Conservation (phyloP, 2,329 filamentous ascomycete species). For the Pseudodiploospora longispora region DNA sequence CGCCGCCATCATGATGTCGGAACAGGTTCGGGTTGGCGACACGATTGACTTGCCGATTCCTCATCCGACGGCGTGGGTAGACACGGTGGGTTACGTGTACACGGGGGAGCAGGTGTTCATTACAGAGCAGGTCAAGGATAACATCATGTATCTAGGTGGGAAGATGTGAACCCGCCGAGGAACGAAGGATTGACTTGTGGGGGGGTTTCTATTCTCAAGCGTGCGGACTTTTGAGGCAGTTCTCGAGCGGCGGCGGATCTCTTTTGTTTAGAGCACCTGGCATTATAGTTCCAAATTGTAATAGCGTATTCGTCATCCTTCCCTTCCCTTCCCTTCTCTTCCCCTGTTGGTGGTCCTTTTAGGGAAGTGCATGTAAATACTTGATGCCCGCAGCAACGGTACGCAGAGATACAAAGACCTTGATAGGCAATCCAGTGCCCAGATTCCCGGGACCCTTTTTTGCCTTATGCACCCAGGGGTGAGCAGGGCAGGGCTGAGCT, state of each 20-base stretch:
- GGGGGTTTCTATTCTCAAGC: neutral
- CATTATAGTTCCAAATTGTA: no score
- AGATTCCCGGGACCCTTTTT: no score
- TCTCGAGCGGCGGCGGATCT: no score
- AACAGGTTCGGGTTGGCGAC: conserved; percentile 43
- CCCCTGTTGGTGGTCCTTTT: neutral
- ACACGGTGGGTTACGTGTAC: conserved; percentile 49
- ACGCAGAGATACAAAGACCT: no score
- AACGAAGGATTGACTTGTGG: conserved; percentile 3
- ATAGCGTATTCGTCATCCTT: neutral
- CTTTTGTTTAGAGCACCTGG: no score
- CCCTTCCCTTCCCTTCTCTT: neutral
- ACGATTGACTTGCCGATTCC: conserved; percentile 50
- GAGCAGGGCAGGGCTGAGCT: no score
- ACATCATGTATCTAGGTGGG: conserved; percentile 49
- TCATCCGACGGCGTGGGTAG: conserved; percentile 45
- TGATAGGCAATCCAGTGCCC: no score
- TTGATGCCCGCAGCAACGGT: no score
- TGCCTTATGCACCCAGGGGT: no score
- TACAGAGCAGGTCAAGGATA: conserved; percentile 39
- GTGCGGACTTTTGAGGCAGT: no score
- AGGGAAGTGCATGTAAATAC: no score
- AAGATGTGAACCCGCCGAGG: conserved; percentile 22
- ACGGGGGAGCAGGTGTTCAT: conserved; percentile 37
- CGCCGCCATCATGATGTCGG: conserved; percentile 46